Evolutionary conservation across 768 basidiomycete species (phyloP).

Genomic region (Heimioporus sp.): DNA sequence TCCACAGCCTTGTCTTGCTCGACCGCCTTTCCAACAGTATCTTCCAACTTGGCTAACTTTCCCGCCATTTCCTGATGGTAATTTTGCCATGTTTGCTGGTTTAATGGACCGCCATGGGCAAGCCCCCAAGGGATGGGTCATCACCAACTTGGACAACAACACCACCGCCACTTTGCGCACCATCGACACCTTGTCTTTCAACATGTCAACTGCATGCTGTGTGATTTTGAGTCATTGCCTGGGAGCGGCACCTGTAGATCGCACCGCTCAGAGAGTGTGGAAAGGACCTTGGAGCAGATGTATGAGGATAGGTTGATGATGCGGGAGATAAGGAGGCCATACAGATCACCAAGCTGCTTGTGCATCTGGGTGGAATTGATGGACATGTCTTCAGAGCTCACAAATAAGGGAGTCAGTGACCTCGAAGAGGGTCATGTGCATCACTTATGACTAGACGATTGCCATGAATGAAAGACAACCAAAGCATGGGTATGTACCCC

Average conservation of each 20-base stretch:
- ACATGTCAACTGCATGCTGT: conserved; percentile 67
- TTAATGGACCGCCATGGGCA: conserved; percentile 80
- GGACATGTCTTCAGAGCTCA: conserved; percentile 54
- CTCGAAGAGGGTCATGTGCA: conserved; percentile 94
- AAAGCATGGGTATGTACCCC: conserved; percentile 55
- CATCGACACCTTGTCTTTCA: conserved; percentile 87
- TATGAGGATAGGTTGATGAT: conserved; percentile 86
- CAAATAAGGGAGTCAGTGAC: conserved; percentile 82
- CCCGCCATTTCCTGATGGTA: conserved; percentile 60
- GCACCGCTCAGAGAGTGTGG: conserved; percentile 72
- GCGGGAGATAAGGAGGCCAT: conserved; percentile 83
- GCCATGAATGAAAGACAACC: neutral
- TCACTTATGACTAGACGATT: conserved; percentile 76
- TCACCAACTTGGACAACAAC: conserved; percentile 70
- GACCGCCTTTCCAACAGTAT: conserved; percentile 61
- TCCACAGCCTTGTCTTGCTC: conserved; percentile 39
- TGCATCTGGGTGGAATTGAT: conserved; percentile 44
- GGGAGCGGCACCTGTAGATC: conserved; percentile 80
- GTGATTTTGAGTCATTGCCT: conserved; percentile 80
- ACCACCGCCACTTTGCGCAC: conserved; percentile 88
- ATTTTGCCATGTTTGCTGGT: conserved; percentile 67
- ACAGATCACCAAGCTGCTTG: conserved; percentile 79
- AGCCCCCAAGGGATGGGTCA: conserved; percentile 88
- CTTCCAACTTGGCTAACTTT: conserved; percentile 72
- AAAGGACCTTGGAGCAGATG: conserved; percentile 86